Evolutionary conservation across 495 filamentous ascomycete genomes (phyloP), one percentile per base, ranked within the genome.

Genomic region (Xylaria scruposa): DNA sequence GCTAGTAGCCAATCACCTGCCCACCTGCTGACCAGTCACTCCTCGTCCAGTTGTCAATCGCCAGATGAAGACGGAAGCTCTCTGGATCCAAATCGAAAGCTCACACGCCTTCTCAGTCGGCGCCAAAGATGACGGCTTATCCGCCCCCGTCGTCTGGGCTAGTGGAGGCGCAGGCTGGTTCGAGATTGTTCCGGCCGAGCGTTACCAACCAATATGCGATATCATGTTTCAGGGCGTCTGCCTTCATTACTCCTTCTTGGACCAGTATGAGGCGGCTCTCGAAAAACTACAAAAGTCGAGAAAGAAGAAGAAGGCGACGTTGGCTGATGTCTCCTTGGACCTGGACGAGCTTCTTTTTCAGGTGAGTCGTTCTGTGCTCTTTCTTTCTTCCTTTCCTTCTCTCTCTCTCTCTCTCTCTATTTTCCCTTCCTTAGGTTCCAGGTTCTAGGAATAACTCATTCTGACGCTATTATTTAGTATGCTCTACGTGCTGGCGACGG

Each of bases 141-240:
- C 88, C 8, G 85, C 84, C 26, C 83, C 90, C 46, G 85, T 87
- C 44, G 80, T 95, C 60, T 97, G 93, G 93, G 91, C 92, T 40
- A 88, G 89, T 44, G 93, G 93, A 60, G 80, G 84, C 70, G 88
- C 91, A n/a, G 93, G 92, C 68, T 95, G 93, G 92, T 95, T 90
- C 80, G 87, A 91, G 77, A 88, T 96, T 33, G 80, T 83, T 29
- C 91, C 93, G 1, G 85, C 89, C 61, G 82, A 83, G 58, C 78
- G 82, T 3, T 97, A 93, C 79, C 79, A 83, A 68, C 74, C 80
- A 3, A 88, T 89, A 67, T 94, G 88, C 82, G 83, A 88, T 65
- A 82, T 88, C 17, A 92, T 94, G 82, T 84, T 86, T 33, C 89
- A 93, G 80, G 91, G 90, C 2, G 87, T 94, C 38, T 86, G 87